A percentile compares a stretch with the other conserved stretches of the same genome.
Conservation (phyloP, 495 filamentous ascomycete genomes). For the Aspergillus bertholletiae region DNA sequence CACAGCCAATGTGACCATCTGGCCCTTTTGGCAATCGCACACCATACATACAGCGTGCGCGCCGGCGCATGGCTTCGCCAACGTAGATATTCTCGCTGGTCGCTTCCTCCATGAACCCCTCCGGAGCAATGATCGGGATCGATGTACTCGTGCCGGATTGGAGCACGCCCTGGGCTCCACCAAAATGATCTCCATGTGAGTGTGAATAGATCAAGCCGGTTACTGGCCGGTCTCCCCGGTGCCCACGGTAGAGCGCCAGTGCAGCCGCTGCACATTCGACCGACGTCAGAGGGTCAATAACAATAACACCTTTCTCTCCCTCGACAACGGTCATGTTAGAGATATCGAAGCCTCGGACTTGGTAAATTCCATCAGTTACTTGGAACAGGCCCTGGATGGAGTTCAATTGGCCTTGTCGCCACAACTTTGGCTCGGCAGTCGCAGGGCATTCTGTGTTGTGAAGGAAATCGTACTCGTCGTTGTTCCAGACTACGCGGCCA, state of each 20-base stretch:
- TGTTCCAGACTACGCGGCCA: slow-evolving; percentile 18
- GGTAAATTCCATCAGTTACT: slow-evolving; percentile 23
- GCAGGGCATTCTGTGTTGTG: slow-evolving; percentile 8
- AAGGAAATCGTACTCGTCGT: slow-evolving; percentile 20
- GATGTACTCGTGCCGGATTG: background rate
- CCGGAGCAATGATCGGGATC: slow-evolving; percentile 22
- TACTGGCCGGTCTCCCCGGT: slow-evolving; percentile 15
- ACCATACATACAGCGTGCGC: slow-evolving; percentile 25
- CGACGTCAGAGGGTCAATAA: slow-evolving; percentile 23
- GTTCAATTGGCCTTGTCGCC: slow-evolving; percentile 19
- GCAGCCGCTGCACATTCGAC: slow-evolving; percentile 14
- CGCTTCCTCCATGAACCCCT: slow-evolving; percentile 22
- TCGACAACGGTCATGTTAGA: slow-evolving; percentile 26
- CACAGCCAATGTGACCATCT: slow-evolving; percentile 17
- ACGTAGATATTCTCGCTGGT: slow-evolving; percentile 20
- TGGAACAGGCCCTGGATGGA: slow-evolving; percentile 18
- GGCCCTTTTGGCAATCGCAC: slow-evolving; percentile 7
- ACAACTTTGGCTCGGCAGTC: slow-evolving; percentile 23
- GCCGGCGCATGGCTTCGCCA: slow-evolving; percentile 20
- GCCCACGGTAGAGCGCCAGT: slow-evolving; percentile 16
- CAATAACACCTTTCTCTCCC: slow-evolving; percentile 18
- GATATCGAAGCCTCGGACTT: slow-evolving; percentile 23
- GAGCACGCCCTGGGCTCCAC: slow-evolving; percentile 18
- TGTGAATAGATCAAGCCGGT: slow-evolving; percentile 25
- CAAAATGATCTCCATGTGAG: slow-evolving; percentile 26